These are phyloP conservation scores for Pleurotus salmoneostramineus DNA, from an alignment of 768 basidiomycete species.

Conservation along the genomic window DNA sequence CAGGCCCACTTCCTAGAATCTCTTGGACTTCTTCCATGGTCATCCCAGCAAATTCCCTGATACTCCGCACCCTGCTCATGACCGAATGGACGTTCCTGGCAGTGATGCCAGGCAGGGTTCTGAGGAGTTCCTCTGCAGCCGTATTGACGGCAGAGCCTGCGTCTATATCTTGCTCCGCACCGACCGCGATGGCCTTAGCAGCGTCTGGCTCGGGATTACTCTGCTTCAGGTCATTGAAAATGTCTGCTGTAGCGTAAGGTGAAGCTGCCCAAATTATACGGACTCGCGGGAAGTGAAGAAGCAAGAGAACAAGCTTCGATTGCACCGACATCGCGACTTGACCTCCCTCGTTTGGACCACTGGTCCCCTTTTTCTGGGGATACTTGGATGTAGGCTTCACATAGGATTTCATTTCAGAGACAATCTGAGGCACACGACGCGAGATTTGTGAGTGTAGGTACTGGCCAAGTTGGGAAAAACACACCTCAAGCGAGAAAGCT, in stretches of 20 bases:
- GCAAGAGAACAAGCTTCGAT: slow-evolving; percentile 88
- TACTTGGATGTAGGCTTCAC: slow-evolving; percentile 59
- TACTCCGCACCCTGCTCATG: slow-evolving; percentile 73
- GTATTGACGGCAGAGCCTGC: slow-evolving; percentile 66
- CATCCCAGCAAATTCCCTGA: slow-evolving; percentile 73
- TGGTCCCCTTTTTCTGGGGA: slow-evolving; percentile 43
- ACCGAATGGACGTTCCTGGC: slow-evolving; percentile 84
- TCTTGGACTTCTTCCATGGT: slow-evolving; percentile 57
- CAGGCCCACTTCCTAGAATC: slow-evolving; percentile 78
- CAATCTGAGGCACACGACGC: slow-evolving; percentile 33
- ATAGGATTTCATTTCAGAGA: slow-evolving; percentile 65
- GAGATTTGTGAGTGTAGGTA: not conserved
- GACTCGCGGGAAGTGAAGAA: slow-evolving; percentile 85
- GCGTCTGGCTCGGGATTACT: slow-evolving; percentile 81
- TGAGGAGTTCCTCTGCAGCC: slow-evolving; percentile 79
- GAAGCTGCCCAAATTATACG: slow-evolving; percentile 98
- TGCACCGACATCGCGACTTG: slow-evolving; percentile 61
- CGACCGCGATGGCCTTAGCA: slow-evolving; percentile 69
- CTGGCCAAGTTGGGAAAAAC: slow-evolving; percentile 11
- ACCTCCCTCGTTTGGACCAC: slow-evolving; percentile 21
- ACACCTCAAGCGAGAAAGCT: slow-evolving; percentile 84
- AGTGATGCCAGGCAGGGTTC: slow-evolving; percentile 80
- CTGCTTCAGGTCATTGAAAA: slow-evolving; percentile 88
- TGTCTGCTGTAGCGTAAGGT: slow-evolving; percentile 85
- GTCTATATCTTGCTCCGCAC: slow-evolving; percentile 72